phyloP scores from a whole-genome alignment of 1,284 basidiomycete genomes.

The Puccinia triticina region DNA sequence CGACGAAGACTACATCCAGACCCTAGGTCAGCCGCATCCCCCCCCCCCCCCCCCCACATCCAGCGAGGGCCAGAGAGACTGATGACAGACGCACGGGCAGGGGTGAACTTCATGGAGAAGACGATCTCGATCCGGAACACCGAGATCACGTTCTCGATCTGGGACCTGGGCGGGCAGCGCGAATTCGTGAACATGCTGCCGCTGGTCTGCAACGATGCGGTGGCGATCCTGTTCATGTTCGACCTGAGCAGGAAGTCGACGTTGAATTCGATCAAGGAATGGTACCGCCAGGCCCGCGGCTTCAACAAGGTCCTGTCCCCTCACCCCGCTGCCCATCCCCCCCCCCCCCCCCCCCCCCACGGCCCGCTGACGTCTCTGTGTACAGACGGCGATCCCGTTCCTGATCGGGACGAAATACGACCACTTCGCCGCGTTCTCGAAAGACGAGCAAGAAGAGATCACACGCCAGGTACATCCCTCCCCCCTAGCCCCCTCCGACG shows the following conservation, averaged over 20 bases:
- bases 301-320: slow-evolving; percentile 80
- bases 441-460: slow-evolving; percentile 97
- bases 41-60: too few relatives aligned
- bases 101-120: slow-evolving; percentile 99
- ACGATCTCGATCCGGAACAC: slow-evolving; percentile 95
- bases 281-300: slow-evolving; percentile 96
- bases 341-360: too few relatives aligned
- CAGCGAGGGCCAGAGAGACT: too few relatives aligned
- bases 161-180: slow-evolving; percentile 95
- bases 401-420: slow-evolving; percentile 97
- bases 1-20: slow-evolving; percentile 97
- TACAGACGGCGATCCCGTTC: slow-evolving; percentile 59
- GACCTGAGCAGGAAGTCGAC: slow-evolving; percentile 95
- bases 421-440: slow-evolving; percentile 88
- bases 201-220: slow-evolving; percentile 95
- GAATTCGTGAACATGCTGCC: slow-evolving; percentile 99
- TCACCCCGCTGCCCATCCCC: slow-evolving; percentile 55
- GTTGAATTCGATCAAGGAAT: slow-evolving; percentile 95
- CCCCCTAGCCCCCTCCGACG: background rate
- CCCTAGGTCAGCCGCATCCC: slow-evolving; percentile 66
- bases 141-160: slow-evolving; percentile 98
- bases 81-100: slow-evolving; percentile 62
- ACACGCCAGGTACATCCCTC: slow-evolving; percentile 76
- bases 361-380: background rate
- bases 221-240: slow-evolving; percentile 99